Evolutionary conservation across 1,139 yeast genomes (phyloP).

Genomic region (Candida buenavistaensis): DNA sequence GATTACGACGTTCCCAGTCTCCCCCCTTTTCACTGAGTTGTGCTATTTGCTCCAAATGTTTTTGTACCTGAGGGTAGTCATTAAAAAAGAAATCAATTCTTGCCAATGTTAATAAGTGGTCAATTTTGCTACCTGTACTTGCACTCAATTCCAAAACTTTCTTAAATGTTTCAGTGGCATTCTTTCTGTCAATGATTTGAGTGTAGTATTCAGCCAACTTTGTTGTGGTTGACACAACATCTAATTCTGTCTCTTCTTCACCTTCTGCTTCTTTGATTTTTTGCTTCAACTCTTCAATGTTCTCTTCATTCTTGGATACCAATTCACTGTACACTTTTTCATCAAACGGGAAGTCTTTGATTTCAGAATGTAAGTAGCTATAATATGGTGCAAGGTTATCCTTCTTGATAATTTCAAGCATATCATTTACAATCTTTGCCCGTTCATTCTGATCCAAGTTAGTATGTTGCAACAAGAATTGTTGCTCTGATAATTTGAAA

Average conservation of each 20-base stretch:
- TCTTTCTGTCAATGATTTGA: constrained; percentile 72
- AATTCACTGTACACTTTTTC: constrained; percentile 53
- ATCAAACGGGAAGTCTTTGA: constrained; percentile 55
- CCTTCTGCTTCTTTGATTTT: constrained; percentile 74
- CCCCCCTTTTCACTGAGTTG: constrained; percentile 91
- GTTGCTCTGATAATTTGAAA: constrained; percentile 73
- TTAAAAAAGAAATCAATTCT: constrained; percentile 86
- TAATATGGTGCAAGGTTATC: constrained; percentile 86
- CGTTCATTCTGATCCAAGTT: constrained; percentile 31
- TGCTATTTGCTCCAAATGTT: constrained; percentile 74
- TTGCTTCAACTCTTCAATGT: constrained; percentile 57
- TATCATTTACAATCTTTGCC: constrained; percentile 41
- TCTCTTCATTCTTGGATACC: constrained; percentile 51
- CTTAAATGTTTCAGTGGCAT: constrained; percentile 70
- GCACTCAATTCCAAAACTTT: constrained; percentile 81
- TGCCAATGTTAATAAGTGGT: constrained; percentile 74
- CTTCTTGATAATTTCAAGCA: constrained; percentile 54
- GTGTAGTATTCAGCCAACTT: constrained; percentile 89
- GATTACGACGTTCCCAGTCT: constrained; percentile 97
- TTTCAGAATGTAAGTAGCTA: constrained; percentile 59
- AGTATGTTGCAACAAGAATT: constrained; percentile 55
- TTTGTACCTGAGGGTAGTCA: constrained; percentile 69
- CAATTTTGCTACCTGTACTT: constrained; percentile 88
- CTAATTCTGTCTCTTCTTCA: constrained; percentile 89
- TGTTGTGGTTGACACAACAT: constrained; percentile 72